These are phyloP conservation scores for Physcomitrellopsis africana DNA, from an alignment of 225 moss, liverwort and hornwort species.

Conservation along the genomic window DNA sequence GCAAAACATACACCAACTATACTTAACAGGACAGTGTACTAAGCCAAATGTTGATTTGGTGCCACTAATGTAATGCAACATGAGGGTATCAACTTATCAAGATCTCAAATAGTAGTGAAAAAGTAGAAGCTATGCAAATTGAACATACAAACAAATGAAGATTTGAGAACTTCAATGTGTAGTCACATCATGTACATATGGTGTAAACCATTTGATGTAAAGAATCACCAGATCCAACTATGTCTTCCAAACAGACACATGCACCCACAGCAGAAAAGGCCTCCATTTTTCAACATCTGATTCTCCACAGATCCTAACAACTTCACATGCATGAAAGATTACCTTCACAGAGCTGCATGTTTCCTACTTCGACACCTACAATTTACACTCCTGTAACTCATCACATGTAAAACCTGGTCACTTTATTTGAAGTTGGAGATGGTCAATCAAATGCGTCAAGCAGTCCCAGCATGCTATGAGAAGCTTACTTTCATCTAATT, in stretches of 20 bases:
- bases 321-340: not conserved
- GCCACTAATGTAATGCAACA: slow-evolving; percentile 20
- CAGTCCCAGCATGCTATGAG: slow-evolving; percentile 5
- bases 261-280: slow-evolving; percentile 12
- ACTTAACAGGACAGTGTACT: not conserved
- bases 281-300: slow-evolving; percentile 10
- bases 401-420: slow-evolving; percentile 17
- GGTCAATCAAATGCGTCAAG: slow-evolving; percentile 9
- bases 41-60: not conserved
- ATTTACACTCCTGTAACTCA: slow-evolving; percentile 28
- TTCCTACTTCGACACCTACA: slow-evolving; percentile 18
- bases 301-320: not conserved
- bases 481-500: slow-evolving; percentile 9
- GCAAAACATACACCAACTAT: not conserved
- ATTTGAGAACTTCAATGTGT: not conserved
- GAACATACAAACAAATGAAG: slow-evolving; percentile 11
- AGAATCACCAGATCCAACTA: slow-evolving; percentile 16
- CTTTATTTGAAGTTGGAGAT: slow-evolving; percentile 16
- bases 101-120: not conserved
- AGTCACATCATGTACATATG: slow-evolving; percentile 20
- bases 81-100: not conserved
- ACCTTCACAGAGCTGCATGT: slow-evolving; percentile 14
- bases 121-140: slow-evolving; percentile 19
- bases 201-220: slow-evolving; percentile 13
- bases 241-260: not conserved